Base-by-base conservation (phyloP, 805 yeast genomes). In the Saturnispora diversa region DNA sequence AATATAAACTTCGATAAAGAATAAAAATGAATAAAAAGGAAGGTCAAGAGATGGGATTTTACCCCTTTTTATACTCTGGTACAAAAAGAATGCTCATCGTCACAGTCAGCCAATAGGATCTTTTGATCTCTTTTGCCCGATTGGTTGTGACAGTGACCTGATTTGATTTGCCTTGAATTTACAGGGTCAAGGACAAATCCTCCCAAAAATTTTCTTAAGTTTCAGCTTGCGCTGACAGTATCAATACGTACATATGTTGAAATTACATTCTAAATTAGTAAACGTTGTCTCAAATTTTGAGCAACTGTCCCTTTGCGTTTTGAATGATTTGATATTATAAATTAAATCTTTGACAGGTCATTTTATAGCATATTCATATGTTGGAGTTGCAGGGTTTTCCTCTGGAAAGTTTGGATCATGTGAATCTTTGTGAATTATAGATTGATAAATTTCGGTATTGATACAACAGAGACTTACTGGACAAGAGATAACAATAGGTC, bases 391-490 rank as follows among this genome's bases (percentile, higher is more conserved):
- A 10, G 42, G 42, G 3, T 24, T 17, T 17, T 25, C 31, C 19
- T 30, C 33, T 19, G 23, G 12, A 3, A 11, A 21, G 19, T 12
- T 17, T 10, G 17, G 8, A 10, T 34, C 39, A n/a, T 11, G n/a
- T n/a, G n/a, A 13, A 26, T 28, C 30, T 33, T 31, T 34, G 6
- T n/a, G n/a, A n/a, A n/a, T n/a, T n/a, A 36, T 15, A 9, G 32
- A 11, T 33, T 31, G 37, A 33, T 79, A 71, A 26, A 75, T 60
- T 17, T 69, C 65, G 0, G 80, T 68, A 53, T 84, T 94, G 16
- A 82, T 62, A 1, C 86, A 75, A 46, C 87, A 76, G 54, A 80
- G 80, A 0, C 98, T 97, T 1, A 97, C 97, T 6, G 95, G 84
- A 55, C 98, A 90, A 60, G 92, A 97, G 20, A 83, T 84, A 34